phyloP scores from a whole-genome alignment of 495 filamentous ascomycete genomes.

The Diplogelasinospora grovesii region DNA sequence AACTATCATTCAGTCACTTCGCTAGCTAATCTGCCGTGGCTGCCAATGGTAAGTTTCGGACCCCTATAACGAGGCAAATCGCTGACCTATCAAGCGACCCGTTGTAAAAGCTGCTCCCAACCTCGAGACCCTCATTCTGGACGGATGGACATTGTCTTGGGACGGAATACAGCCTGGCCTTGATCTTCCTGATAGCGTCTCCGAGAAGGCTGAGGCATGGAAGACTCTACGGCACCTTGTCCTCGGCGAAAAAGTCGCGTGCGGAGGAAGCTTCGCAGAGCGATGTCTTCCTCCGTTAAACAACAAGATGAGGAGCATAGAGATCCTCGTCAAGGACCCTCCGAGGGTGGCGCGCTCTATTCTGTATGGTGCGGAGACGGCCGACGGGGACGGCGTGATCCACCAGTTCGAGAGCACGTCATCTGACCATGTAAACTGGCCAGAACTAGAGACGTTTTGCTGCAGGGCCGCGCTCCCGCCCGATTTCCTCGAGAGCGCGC shows the following conservation, averaged over 20 bases:
- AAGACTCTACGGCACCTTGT: not conserved
- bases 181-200: not conserved
- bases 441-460: constrained; percentile 18
- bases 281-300: constrained; percentile 8
- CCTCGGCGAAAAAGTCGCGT: not conserved
- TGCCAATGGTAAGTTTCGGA: not conserved
- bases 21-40: too few species aligned
- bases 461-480: constrained; percentile 3
- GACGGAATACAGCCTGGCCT: constrained; percentile 1
- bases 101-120: constrained; percentile 6
- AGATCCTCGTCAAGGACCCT: not conserved
- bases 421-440: too few species aligned
- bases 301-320: constrained; percentile 4
- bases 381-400: too few species aligned
- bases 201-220: not conserved
- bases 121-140: constrained; percentile 15
- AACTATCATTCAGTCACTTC: too few species aligned
- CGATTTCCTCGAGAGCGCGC: constrained; percentile 2
- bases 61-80: too few species aligned
- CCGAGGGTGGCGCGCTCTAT: too few species aligned
- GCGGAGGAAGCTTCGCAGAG: too few species aligned
- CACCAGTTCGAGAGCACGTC: too few species aligned
- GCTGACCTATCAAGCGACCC: not conserved
- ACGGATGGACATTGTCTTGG: constrained; percentile 1
- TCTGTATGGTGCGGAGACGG: too few species aligned